Base-by-base conservation (phyloP, 495 filamentous ascomycete genomes). In the Penicillium ochrochloron region DNA sequence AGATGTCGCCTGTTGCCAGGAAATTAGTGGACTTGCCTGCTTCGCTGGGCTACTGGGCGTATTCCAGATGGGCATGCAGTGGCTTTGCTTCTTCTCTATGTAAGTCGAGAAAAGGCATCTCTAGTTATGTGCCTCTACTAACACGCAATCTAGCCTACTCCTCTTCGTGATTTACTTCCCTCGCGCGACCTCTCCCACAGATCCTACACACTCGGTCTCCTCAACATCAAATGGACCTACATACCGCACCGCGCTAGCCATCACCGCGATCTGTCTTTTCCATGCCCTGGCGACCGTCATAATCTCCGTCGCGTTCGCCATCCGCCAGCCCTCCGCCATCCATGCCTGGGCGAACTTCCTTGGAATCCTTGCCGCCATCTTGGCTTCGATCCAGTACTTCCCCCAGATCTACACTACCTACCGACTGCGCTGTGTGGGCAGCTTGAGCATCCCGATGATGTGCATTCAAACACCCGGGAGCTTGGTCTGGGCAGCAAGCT, bases 381-480 rank as follows among this genome's bases (percentile, higher is more conserved):
- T 98, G 23, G 90, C 96, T 0, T 88, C 85, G 0, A 85, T 97
- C 23, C 95, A 99, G 74, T 99, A 97, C 77, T 80, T 98, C 21
- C 95, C 95, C 2, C 95, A 99, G 79, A 93, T 99, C 68, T 94
- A 85, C 73, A 97, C 90, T 33, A 99, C 95, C 1, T 94, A 92
- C 78, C 84, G 80, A 39, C 80, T 97, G 55, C 89, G 92, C 71
- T 88, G 90, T 64, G 90, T 96, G 2, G 92, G 92, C 39, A 96
- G 92, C 71, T 75, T 99, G 61, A 96, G 92, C 70, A 94, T 99
- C 61, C 90, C 93, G 1, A 98, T 97, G 92, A 99, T 99, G 95
- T 90, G 90, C 73, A 97, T 98, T 48, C 95, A 99, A 75, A 97
- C 94, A 0, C 95, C 95, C 0, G 95, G 95, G 8, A 90, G 90